Evolutionary conservation across 163 green algal species (phyloP).

Genomic region (Chlorella variabilis): DNA sequence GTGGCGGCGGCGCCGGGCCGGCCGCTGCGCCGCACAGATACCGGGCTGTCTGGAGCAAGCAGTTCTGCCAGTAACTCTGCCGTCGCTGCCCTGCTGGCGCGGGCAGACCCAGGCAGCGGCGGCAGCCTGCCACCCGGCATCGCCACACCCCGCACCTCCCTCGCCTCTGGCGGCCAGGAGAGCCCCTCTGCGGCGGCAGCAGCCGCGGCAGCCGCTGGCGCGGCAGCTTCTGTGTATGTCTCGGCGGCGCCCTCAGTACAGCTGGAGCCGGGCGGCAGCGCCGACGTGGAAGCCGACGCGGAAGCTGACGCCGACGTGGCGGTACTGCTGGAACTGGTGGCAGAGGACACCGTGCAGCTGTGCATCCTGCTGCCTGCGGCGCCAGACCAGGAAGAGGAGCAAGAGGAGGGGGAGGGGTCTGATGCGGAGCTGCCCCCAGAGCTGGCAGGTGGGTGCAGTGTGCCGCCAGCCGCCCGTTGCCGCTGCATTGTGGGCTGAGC

Average conservation of each 20-base stretch:
- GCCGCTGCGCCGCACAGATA: background rate
- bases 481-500: too few relatives aligned
- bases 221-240: background rate
- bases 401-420: background rate
- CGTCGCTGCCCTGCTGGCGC: background rate
- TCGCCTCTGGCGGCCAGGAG: background rate
- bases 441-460: conserved; percentile 6
- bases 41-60: background rate
- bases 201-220: background rate
- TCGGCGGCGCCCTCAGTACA: conserved; percentile 17
- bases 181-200: background rate
- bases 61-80: background rate
- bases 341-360: background rate
- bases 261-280: background rate
- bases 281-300: background rate
- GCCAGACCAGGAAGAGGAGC: background rate
- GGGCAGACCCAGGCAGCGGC: conserved; percentile 10
- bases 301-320: conserved; percentile 12
- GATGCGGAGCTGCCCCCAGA: conserved; percentile 19
- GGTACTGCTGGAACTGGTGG: conserved; percentile 5
- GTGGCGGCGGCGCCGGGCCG: background rate
- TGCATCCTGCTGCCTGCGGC: conserved; percentile 32
- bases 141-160: background rate
- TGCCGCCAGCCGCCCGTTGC: too few relatives aligned
- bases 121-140: conserved; percentile 14